Percentiles rank a stretch among this genome's conserved stretches.
These are phyloP conservation scores for Cladosporium austrohemisphaericum DNA, from an alignment of 2,329 filamentous ascomycete genomes.

Conservation along the genomic window DNA sequence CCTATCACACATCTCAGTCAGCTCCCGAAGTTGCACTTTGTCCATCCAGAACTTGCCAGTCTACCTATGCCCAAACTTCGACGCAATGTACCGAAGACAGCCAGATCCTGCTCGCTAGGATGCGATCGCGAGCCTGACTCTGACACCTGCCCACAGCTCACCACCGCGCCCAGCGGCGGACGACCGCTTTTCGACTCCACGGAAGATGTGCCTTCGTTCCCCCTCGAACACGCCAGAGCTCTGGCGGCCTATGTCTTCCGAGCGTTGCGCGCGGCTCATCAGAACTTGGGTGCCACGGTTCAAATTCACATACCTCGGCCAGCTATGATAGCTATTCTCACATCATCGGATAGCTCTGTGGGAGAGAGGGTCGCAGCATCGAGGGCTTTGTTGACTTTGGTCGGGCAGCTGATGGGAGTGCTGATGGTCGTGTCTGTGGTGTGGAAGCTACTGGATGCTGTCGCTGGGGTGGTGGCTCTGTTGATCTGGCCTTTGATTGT, in stretches of 20 bases:
- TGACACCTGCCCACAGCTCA: constrained; percentile 17
- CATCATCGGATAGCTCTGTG: constrained; percentile 18
- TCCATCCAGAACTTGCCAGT: constrained; percentile 29
- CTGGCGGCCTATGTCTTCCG: not conserved
- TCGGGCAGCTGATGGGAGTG: constrained; percentile 23
- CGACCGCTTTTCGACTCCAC: not conserved
- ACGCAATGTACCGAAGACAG: not conserved
- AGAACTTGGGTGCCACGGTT: constrained; percentile 2
- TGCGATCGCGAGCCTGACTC: constrained; percentile 18
- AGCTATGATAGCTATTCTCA: constrained; percentile 20
- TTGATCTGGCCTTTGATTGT: constrained; percentile 30
- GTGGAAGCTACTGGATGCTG: constrained; percentile 26
- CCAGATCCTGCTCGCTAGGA: constrained; percentile 22
- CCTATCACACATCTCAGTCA: constrained; percentile 19
- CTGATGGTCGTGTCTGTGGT: constrained; percentile 25
- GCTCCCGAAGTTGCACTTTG: constrained; percentile 26
- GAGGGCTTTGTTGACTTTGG: constrained; percentile 23
- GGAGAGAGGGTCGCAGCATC: constrained; percentile 26
- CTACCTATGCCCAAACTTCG: constrained; percentile 19
- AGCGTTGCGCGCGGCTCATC: not conserved
- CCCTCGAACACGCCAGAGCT: not conserved
- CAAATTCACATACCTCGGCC: constrained; percentile 19
- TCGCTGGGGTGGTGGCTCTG: constrained; percentile 25
- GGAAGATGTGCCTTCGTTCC: not conserved
- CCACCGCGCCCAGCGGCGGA: not conserved